Evolutionary conservation across 495 filamentous ascomycete species (phyloP), one percentile per base, ranked within the genome.

Genomic region (Penicillium desertorum): DNA sequence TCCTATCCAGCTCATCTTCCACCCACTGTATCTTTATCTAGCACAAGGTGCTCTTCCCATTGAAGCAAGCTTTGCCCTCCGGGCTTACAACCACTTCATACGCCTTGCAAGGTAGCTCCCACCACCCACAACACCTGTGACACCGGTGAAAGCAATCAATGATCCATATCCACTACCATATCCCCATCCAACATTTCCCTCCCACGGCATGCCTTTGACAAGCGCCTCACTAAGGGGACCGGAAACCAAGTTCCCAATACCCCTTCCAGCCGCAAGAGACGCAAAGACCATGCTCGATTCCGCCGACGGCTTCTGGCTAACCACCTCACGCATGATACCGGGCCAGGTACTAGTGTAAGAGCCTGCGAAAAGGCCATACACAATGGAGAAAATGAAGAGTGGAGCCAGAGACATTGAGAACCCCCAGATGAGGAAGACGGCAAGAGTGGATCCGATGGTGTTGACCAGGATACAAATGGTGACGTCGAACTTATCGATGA

Each of bases 361-460:
- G 0, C 85, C 85, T 0, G 84, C 86, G 60, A 25, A 25, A 25
- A 86, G 63, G 1, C 87, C 87, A 57, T 85, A 88, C 1, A 83
- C 49, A 12, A 89, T 58, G 14, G 73, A 77, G 58, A 89, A 89
- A 12, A 82, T 50, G 50, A 79, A 82, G 17, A 89, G 65, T 29
- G 80, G 70, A 0, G 83, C 63, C 11, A 86, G 58, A 5, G 72
- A 76, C 0, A 67, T 69, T 0, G 83, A 74, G 19, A 89, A 66
- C 0, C 86, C 86, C 86, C 87, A 89, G 30, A 88, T 60, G 5
- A 88, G 34, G 56, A 89, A 86, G 1, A 86, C 79, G 0, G 76
- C 71, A 4, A 82, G 17, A 3, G 79, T 69, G n/a, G 81, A 73
- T 0, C 80, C 85, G 3, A 80, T 44, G 4, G 81, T 77, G 0